Conservation (phyloP, 306 rosid species). For the Cicer yamashitae region DNA sequence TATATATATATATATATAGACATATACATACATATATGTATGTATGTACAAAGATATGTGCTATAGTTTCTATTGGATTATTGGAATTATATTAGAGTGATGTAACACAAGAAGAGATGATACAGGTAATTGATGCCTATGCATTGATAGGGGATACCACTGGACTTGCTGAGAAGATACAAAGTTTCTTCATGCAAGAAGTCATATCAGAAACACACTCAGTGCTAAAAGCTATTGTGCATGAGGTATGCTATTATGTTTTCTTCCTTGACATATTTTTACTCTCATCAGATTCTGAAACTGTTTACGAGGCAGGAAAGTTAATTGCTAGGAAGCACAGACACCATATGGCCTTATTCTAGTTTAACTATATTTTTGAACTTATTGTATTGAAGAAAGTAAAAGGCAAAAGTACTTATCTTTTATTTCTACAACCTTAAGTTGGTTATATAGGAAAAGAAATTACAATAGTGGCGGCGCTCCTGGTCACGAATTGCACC, state of each 20-base stretch:
- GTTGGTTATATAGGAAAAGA: no score
- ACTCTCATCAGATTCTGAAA: constrained; percentile 26
- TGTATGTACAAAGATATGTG: not conserved
- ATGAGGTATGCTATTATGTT: constrained; percentile 64
- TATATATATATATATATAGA: no score
- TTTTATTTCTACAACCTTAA: no score
- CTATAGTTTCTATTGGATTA: constrained; percentile 21
- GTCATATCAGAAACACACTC: constrained; percentile 90
- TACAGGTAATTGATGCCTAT: constrained; percentile 95
- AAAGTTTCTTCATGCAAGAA: constrained; percentile 99
- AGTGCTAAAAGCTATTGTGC: constrained; percentile 73
- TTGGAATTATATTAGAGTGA: constrained; percentile 31
- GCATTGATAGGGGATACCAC: constrained; percentile 92
- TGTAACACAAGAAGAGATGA: constrained; percentile 49
- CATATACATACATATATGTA: no score
- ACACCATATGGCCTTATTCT: not conserved
- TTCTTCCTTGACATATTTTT: constrained; percentile 31
- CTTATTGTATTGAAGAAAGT: no score
- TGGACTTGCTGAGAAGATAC: constrained; percentile 98
- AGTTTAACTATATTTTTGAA: not conserved
- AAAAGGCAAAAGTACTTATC: no score
- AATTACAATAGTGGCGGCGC: no score
- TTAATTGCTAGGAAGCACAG: constrained; percentile 14
- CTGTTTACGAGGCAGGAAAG: constrained; percentile 36
- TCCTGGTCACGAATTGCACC: no score